phyloP scores from a whole-genome alignment of 106 monocot genomes.

The Gastrodia elata region DNA sequence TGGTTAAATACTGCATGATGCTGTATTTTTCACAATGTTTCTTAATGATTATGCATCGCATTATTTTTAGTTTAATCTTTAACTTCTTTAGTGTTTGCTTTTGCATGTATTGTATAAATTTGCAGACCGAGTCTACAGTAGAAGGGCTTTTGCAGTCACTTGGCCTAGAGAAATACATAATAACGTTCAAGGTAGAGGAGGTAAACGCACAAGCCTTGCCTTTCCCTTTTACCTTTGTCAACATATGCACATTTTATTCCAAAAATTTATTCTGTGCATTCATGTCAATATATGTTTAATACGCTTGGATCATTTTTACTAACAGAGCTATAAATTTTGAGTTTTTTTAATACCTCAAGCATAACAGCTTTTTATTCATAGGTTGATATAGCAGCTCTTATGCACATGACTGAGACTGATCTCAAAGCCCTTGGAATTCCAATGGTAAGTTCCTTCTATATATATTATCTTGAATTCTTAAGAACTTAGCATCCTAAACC shows the following conservation, averaged over 20 bases:
- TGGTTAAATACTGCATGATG: background rate
- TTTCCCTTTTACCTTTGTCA: too few relatives aligned
- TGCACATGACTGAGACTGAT: slow-evolving; percentile 72
- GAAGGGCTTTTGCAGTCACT: slow-evolving; percentile 55
- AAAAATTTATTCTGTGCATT: too few relatives aligned
- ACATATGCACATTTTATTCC: too few relatives aligned
- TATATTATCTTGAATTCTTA: too few relatives aligned
- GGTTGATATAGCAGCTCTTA: slow-evolving; percentile 71
- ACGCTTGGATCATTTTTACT: too few relatives aligned
- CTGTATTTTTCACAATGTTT: background rate
- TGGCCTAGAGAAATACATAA: slow-evolving; percentile 83
- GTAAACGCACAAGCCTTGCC: slow-evolving; percentile 17
- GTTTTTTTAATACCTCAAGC: background rate
- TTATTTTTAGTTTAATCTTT: background rate
- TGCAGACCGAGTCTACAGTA: slow-evolving; percentile 52
- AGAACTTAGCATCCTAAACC: too few relatives aligned
- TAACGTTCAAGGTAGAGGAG: slow-evolving; percentile 92
- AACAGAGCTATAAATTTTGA: too few relatives aligned
- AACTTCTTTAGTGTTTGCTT: background rate
- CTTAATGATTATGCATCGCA: background rate
- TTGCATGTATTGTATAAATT: background rate
- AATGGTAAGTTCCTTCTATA: slow-evolving; percentile 43
- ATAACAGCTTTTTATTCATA: slow-evolving; percentile 11
- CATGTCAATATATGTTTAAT: too few relatives aligned
- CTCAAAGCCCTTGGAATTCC: slow-evolving; percentile 79